A percentile compares a stretch with the other conserved stretches of the same genome.
Evolutionary conservation across 1,139 yeast genomes (phyloP).

Genomic region (Pichia sp.): DNA sequence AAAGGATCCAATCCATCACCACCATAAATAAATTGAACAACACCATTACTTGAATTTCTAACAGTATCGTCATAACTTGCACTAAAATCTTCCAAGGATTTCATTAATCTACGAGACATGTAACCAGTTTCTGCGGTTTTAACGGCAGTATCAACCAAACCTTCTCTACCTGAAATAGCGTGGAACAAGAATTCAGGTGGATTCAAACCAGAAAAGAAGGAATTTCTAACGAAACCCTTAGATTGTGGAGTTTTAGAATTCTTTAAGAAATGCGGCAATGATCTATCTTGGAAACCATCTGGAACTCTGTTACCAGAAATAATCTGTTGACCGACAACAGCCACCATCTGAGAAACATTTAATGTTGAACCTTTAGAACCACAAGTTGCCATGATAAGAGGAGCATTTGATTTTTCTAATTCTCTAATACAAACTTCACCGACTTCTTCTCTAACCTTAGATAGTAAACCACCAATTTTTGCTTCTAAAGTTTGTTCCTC

Average conservation of each 20-base stretch:
- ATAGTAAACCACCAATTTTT: conserved; percentile 89
- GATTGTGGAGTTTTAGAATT: conserved; percentile 96
- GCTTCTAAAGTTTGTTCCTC: conserved; percentile 98
- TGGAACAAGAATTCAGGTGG: conserved; percentile 98
- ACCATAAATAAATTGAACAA: conserved; percentile 96
- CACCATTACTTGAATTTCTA: conserved; percentile 89
- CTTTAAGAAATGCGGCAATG: conserved; percentile 93
- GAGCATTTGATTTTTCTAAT: conserved; percentile 86
- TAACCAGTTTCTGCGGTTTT: conserved; percentile 68
- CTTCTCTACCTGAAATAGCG: conserved; percentile 99
- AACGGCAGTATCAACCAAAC: conserved; percentile 91
- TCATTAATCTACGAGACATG: conserved; percentile 98
- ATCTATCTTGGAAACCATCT: conserved; percentile 98
- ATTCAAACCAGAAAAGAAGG: conserved; percentile 85
- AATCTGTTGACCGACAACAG: conserved; percentile 99
- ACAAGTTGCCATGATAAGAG: conserved; percentile 97
- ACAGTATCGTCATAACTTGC: conserved; percentile 93
- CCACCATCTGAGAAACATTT: conserved; percentile 99
- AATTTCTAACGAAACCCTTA: conserved; percentile 94
- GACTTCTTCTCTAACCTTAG: conserved; percentile 97
- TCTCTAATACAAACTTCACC: conserved; percentile 96
- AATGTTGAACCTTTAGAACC: conserved; percentile 98
- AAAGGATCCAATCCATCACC: conserved; percentile 98
- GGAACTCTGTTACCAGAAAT: conserved; percentile 99
- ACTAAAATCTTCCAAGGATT: conserved; percentile 92